Base-by-base conservation (phyloP, 805 yeast genomes). In the Zygosaccharomyces bailii region DNA sequence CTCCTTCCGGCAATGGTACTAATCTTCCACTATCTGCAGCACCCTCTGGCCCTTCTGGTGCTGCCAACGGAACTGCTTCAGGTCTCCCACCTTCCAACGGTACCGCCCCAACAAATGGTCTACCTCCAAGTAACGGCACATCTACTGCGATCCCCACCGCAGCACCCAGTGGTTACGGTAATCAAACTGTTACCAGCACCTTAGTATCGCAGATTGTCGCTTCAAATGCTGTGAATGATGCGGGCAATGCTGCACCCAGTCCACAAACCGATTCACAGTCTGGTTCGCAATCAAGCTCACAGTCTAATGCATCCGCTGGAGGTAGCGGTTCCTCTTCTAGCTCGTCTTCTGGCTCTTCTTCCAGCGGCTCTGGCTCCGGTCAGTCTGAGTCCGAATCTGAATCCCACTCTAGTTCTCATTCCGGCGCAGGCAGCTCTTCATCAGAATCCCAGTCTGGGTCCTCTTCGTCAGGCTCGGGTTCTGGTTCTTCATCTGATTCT, bases 21-120 rank as follows among this genome's bases (percentile, higher is more conserved):
- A 13, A n/a, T n/a, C n/a, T n/a, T n/a, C n/a, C n/a, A n/a, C n/a
- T 9, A 2, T 29, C 40, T 25, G 40, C 24, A 16, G 30, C 39
- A n/a, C n/a, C n/a, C n/a, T n/a, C n/a, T n/a, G n/a, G n/a, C 16
- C 18, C 39, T 35, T 37, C 23, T 9, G 31, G 40, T 24, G 40
- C 14, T 4, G 32, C 14, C 10, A 37, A 37, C 17, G 21, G 13
- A n/a, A 25, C 40, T 9, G 21, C n/a, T 9, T 14, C 40, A 25
- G 33, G 24, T 25, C n/a, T n/a, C 16, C 40, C 13, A 20, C 9
- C 25, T 21, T 6, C 9, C 8, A 9, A 21, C 9, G 8, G 9
- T 21, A 17, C 4, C 32, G 21, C 10, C 8, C 9, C 23, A 34
- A 34, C 6, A 27, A 27, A 6, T 20, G 27, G 23, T 34, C 38